Base-by-base conservation (phyloP, 2,329 filamentous ascomycete genomes). In the Xylariaceae sp. region DNA sequence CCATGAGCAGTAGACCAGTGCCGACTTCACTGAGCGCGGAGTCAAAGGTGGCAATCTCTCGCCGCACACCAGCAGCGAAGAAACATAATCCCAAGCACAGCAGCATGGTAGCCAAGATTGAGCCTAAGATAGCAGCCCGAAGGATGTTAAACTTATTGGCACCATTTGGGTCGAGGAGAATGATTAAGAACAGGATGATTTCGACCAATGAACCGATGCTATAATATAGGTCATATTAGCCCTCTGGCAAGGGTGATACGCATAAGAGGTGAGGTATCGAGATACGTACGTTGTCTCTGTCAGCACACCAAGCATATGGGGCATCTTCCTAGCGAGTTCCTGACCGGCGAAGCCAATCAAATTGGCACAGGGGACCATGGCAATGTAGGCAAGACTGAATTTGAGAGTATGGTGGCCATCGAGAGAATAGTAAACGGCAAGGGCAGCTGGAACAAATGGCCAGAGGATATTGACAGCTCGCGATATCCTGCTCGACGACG, bases 31-130 rank as follows among this genome's bases (percentile, higher is more conserved):
- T 89, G 50, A 95, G 81, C 4, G 86, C 85, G 53, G 87, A 83
- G 65, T 88, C 87, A 67, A 95, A 94, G 13, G 76, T 78, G 61
- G 91, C 83, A 60, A 88, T 83, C 5, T 88, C 78, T 26, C 86
- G 82, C 48, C 78, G 77, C 29, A 93, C 60, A 7, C 91, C 91
- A 33, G 89, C 89, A 18, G 85, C 81, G 57, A 93, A 84, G 75
- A 96, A 95, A 69, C 90, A 94, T 46, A 87, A 67, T 0, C 91
- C 91, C 21, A 95, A 73, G 62, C 91, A 95, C 1, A 95, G 77
- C 37, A 95, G 74, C 73, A 94, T 81, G 26, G 91, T 95, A 10
- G 91, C 90, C 27, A 96, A 72, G 37, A 95, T 88, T 0, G 89
- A 93, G 29, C 91, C 91, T 0, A 95, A 75, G 50, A 95, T 92